Evolutionary conservation across 768 basidiomycete species (phyloP), one percentile per base, ranked within the genome.

Genomic region (Mycena belliarum): DNA sequence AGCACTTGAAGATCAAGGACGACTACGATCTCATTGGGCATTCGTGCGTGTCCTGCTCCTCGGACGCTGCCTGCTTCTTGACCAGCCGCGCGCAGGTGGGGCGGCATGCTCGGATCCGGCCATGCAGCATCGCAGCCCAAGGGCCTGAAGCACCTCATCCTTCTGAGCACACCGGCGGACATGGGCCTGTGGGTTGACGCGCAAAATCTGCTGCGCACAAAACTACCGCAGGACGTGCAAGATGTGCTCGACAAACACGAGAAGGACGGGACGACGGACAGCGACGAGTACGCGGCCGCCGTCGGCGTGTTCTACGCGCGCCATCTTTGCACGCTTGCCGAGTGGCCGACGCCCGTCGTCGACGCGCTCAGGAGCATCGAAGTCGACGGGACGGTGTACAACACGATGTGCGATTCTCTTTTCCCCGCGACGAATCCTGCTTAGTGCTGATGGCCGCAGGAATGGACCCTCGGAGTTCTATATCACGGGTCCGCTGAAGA

Each of bases 11-110:
- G 2, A 76, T 84, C 55, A 59, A 69, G 37, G 71, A 70, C 46
- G 66, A 78, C 28, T 86, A 78, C 59, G 72, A 79, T 62, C 45
- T 84, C 4, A 61, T 82, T 12, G 84, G 82, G 1, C 82, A 86
- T 45, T 84, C 81, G 23, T 81, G 78, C 75, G 80, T 49, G 16
- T 18, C 29, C 23, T 6, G 16, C 12, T 23, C 18, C 6, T 1
- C 15, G 23, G 4, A 18, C 10, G 21, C 26, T 54, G 12, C n/a
- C n/a, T n/a, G n/a, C n/a, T n/a, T n/a, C n/a, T n/a, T n/a, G n/a
- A 56, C 16, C 16, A 44, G 38, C 1, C 20, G 32, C 26, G 18
- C 18, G 35, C 32, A 59, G 57, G 2, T 74, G 72, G 72, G 73
- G 82, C 49, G 82, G 79, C 20, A 84, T 84, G 80, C 73, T 85